These are phyloP conservation scores for Ceratocystiopsis sp. DNA, from an alignment of 2,329 filamentous ascomycete genomes.

Conservation along the genomic window DNA sequence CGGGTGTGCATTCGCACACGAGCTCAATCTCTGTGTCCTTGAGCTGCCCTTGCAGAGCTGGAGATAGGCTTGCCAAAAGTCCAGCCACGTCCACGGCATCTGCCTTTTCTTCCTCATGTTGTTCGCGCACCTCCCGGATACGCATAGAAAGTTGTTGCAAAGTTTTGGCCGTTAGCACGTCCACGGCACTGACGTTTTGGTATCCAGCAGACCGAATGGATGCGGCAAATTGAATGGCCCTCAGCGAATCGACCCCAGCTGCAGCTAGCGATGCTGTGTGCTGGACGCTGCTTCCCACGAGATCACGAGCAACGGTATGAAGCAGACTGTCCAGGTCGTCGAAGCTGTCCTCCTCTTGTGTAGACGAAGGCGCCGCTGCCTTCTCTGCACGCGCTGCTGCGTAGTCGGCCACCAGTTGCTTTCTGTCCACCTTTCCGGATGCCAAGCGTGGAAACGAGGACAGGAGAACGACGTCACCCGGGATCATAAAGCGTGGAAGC, in stretches of 20 bases:
- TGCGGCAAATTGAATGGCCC: constrained; percentile 39
- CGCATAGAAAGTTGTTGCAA: constrained; percentile 12
- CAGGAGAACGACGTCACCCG: constrained; percentile 51
- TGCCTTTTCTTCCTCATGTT: neutral
- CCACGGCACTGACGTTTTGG: constrained; percentile 32
- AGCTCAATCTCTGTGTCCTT: neutral
- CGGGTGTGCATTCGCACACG: constrained; percentile 41
- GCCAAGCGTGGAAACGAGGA: constrained; percentile 53
- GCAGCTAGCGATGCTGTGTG: constrained; percentile 16
- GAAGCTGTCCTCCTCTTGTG: constrained; percentile 3
- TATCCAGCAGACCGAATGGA: constrained; percentile 40
- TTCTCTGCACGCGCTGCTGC: neutral
- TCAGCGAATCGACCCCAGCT: constrained; percentile 24
- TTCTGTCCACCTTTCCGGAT: constrained; percentile 71
- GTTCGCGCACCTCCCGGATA: no score
- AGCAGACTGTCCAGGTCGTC: constrained; percentile 19
- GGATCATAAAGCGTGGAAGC: constrained; percentile 74
- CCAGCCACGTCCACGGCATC: no score
- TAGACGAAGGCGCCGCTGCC: constrained; percentile 1
- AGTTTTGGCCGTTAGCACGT: constrained; percentile 41
- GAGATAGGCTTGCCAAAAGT: no score
- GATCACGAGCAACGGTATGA: constrained; percentile 14
- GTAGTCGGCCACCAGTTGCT: constrained; percentile 41
- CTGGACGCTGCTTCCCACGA: constrained; percentile 14
- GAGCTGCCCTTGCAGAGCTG: constrained; percentile 2